A percentile compares a stretch with the other conserved stretches of the same genome.
phyloP scores from a whole-genome alignment of 2,329 filamentous ascomycete genomes.

The Stagonosporopsis tanaceti region DNA sequence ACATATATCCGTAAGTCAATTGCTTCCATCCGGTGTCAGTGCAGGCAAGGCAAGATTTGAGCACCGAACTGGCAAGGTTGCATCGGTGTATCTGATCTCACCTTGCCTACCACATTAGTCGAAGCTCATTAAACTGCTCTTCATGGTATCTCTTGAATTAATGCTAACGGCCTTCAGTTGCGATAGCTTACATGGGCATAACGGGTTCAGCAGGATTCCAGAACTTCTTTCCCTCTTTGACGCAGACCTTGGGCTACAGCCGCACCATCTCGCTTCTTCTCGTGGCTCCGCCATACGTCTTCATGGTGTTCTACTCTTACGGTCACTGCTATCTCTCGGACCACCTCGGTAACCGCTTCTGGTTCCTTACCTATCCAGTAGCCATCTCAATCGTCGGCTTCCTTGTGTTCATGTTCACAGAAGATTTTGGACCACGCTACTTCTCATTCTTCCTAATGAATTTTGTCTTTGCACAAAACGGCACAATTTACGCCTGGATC shows the following conservation, averaged over 20 bases:
- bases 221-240: slow-evolving; percentile 66
- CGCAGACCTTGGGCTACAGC: slow-evolving; percentile 61
- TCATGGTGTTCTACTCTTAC: slow-evolving; percentile 60
- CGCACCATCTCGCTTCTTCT: slow-evolving; percentile 64
- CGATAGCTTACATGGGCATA: slow-evolving; percentile 59
- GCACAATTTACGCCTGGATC: slow-evolving; percentile 65
- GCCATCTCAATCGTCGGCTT: slow-evolving; percentile 61
- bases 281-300: slow-evolving; percentile 66
- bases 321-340: slow-evolving; percentile 55
- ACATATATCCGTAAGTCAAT: slow-evolving; percentile 51
- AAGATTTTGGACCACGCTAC: slow-evolving; percentile 62
- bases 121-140: no score
- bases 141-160: neutral
- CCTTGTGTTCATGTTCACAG: slow-evolving; percentile 63
- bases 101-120: neutral
- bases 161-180: slow-evolving; percentile 31
- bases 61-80: neutral
- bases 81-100: no score
- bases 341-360: slow-evolving; percentile 54
- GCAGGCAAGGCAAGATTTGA: neutral
- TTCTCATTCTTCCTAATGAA: slow-evolving; percentile 64
- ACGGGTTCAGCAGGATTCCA: slow-evolving; percentile 62
- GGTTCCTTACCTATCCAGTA: slow-evolving; percentile 54
- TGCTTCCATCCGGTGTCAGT: no score
- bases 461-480: slow-evolving; percentile 65